Base-by-base conservation (phyloP, 2,329 filamentous ascomycete species). In the Lasiodiplodia sp. region DNA sequence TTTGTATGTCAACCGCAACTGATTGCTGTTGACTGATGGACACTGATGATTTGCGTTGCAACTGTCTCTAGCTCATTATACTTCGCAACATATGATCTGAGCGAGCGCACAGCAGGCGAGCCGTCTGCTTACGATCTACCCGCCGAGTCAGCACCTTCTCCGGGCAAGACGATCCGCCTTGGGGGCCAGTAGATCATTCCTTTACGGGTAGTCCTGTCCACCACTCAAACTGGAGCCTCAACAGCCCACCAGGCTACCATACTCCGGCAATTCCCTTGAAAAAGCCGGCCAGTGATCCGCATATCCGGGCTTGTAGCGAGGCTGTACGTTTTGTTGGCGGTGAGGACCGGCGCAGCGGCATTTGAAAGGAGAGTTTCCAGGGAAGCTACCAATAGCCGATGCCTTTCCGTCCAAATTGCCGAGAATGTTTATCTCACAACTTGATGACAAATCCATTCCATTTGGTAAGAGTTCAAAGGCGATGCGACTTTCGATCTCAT, bases 171-270 rank as follows among this genome's bases (percentile, higher is more conserved):
- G 60, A 64, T 64, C 60, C 51, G 44, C 60, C 12, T 64, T 64
- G 60, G 60, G 60, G 47, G 60, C 60, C 40, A 47, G 60, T 16
- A 52, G 60, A 52, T 64, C 58, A 34, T 64, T 37, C 47, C 31
- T n/a, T 38, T 52, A 16, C 18, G n/a, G n/a, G 60, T 28, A 34
- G 18, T 38, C 11, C 31, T 31, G 14, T 14, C 60, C 60, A 31
- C 37, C 44, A 37, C 28, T 18, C n/a, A 28, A 37, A 38, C 25
- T 31, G 16, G 18, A 38, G 60, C 60, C 16, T 63, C 58, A 25
- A 23, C 44, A 63, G 58, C 23, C 28, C 25, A 28, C 60, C 44
- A 64, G 31, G 47, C 28, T 38, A 11, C 60, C 51, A 18, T 37
- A 1, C 47, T 47, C 38, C 60, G 60, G 60, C 60, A 51, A 28